Evolutionary conservation across 2,329 filamentous ascomycete species (phyloP).

Genomic region (Diplodia corticola): DNA sequence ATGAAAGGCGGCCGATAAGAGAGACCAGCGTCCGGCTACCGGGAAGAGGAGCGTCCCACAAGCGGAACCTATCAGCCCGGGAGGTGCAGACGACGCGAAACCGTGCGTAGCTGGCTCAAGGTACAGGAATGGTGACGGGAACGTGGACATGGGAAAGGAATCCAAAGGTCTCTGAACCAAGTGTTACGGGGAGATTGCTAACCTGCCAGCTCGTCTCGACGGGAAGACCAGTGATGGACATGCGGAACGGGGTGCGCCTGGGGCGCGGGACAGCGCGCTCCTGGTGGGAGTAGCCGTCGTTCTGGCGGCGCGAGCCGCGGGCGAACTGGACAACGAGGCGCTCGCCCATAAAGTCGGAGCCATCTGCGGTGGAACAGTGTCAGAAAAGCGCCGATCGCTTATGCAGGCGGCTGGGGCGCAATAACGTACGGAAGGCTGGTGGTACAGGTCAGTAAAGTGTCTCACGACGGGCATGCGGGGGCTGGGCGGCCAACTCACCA

Average conservation of each 20-base stretch:
- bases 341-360: constrained; percentile 96
- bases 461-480: constrained; percentile 23
- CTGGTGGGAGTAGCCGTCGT: constrained; percentile 62
- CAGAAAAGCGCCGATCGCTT: constrained; percentile 19
- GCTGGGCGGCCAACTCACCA: constrained; percentile 60
- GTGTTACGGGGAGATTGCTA: constrained; percentile 62
- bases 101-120: constrained; percentile 19
- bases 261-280: constrained; percentile 75
- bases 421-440: constrained; percentile 58
- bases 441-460: constrained; percentile 30
- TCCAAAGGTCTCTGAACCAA: constrained; percentile 43
- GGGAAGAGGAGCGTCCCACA: constrained; percentile 20
- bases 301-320: constrained; percentile 74
- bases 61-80: constrained; percentile 20
- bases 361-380: constrained; percentile 61
- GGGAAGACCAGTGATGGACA: constrained; percentile 96
- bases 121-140: constrained; percentile 19
- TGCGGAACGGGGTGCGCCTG: constrained; percentile 90
- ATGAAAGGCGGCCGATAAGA: background rate
- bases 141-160: constrained; percentile 20
- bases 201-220: constrained; percentile 99
- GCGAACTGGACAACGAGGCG: constrained; percentile 98
- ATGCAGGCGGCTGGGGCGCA: constrained; percentile 23
- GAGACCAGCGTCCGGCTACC: constrained; percentile 21
- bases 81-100: constrained; percentile 6